Evolutionary conservation across 345 rosid species (phyloP).

Genomic region (Gossypium herbaceum): DNA sequence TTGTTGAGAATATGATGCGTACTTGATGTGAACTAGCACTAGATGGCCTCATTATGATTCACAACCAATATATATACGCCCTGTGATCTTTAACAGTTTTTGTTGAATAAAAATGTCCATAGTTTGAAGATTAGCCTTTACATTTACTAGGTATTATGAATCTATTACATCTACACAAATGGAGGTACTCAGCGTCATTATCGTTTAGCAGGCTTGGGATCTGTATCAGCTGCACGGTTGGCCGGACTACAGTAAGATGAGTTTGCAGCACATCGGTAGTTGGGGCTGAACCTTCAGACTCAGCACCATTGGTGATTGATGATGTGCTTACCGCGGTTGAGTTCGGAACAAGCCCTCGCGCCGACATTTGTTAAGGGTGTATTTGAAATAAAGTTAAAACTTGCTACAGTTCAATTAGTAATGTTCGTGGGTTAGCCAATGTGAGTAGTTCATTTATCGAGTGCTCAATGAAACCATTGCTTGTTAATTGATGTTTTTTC

Average conservation of each 20-base stretch:
- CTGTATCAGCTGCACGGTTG: slow-evolving; percentile 10
- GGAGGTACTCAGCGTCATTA: neutral
- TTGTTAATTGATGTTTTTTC: too few species aligned
- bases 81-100: too few species aligned
- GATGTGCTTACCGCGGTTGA: slow-evolving; percentile 18
- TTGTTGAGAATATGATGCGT: too few species aligned
- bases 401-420: too few species aligned
- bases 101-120: neutral
- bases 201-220: slow-evolving; percentile 10
- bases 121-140: neutral
- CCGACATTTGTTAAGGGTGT: slow-evolving; percentile 30
- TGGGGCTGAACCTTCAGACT: neutral
- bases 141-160: too few species aligned
- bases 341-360: slow-evolving; percentile 42
- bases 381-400: too few species aligned
- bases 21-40: too few species aligned
- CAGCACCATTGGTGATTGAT: slow-evolving; percentile 10
- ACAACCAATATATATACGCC: too few species aligned
- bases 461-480: too few species aligned
- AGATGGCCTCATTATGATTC: too few species aligned
- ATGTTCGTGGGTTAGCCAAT: too few species aligned
- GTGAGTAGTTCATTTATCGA: too few species aligned
- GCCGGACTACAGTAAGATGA: slow-evolving; percentile 15
- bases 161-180: neutral
- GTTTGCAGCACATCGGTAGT: slow-evolving; percentile 5